Percentiles rank a stretch among this genome's conserved stretches.
These are phyloP conservation scores for Tagetes patula DNA, from an alignment of 129 eudicot species.

Conservation along the genomic window DNA sequence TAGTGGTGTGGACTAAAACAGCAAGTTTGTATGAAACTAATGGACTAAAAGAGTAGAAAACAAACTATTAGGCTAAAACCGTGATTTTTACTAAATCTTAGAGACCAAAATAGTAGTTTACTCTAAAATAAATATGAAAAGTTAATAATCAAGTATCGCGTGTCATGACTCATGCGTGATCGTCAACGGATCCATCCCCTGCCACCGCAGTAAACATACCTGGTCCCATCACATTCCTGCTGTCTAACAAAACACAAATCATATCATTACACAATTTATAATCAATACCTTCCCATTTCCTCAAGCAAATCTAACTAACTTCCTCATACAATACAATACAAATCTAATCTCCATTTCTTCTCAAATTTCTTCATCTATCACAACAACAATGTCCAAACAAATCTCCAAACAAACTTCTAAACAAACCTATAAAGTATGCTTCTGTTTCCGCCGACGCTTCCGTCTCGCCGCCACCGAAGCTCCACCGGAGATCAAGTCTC, in stretches of 20 bases:
- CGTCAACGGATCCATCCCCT: conserved; percentile 14
- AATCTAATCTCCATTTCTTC: conserved; percentile 10
- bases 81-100: too few species aligned
- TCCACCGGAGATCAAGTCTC: conserved; percentile 53
- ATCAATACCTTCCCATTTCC: conserved; percentile 16
- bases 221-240: conserved; percentile 9
- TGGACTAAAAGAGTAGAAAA: too few species aligned
- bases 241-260: conserved; percentile 3
- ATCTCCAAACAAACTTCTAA: conserved; percentile 34
- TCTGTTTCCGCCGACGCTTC: conserved; percentile 80
- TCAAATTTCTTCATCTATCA: not conserved
- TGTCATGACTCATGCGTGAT: conserved; percentile 19
- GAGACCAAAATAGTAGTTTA: too few species aligned
- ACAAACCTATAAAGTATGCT: conserved; percentile 74
- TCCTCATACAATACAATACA: not conserved
- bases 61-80: too few species aligned
- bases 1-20: too few species aligned
- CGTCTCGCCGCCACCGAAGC: conserved; percentile 70
- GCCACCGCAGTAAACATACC: not conserved
- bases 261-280: too few species aligned
- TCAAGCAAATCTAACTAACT: conserved; percentile 1
- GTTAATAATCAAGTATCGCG: conserved; percentile 3
- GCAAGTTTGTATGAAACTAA: too few species aligned
- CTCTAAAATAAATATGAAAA: too few species aligned
- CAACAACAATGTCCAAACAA: conserved; percentile 45